Evolutionary conservation across 23 red algal genomes (phyloP), one percentile per base, ranked within the genome.

Genomic region (Chondrus crispus): DNA sequence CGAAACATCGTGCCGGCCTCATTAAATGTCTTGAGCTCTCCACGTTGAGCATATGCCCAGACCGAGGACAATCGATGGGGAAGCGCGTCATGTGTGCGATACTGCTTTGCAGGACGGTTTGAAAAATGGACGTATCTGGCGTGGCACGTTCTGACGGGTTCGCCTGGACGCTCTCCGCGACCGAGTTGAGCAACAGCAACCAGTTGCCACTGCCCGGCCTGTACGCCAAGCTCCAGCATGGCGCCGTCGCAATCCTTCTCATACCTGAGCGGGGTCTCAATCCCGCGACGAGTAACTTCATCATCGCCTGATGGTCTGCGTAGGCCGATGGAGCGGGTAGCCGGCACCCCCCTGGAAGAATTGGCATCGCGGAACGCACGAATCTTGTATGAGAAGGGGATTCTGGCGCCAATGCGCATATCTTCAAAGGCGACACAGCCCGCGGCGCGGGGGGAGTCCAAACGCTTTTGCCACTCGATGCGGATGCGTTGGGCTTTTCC

Each of bases 401-500:
- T 46, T 3, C 0, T 22, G 0, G 92, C 92, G 8, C 92, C 92
- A n/a, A 82, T 35, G 49, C 92, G 68, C 73, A 87, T 85, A 47
- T 94, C 92, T 45, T 82, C 92, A 64, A 94, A 87, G 11, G 71
- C 35, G 33, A 94, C 22, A 20, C 92, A 82, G 37, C 92, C 92
- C 24, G 82, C 53, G 11, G 69, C 41, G 19, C 92, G 82, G 3
- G 45, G 50, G 36, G 79, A 55, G 36, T 87, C 92, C 30, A 94
- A 28, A 66, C 83, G 83, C 92, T 87, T 87, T 46, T 94, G 92
- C 92, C 92, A 94, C 22, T 85, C 92, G 41, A 88, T 41, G 10
- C 69, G 63, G 14, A 94, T 9, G 38, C 72, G 68, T 42, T 87
- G 92, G 0, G 73, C 92, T 11, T 83, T 82, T 10, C 92, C 92